phyloP scores from a whole-genome alignment of 2,329 filamentous ascomycete species.

The Xylariaceae sp. region DNA sequence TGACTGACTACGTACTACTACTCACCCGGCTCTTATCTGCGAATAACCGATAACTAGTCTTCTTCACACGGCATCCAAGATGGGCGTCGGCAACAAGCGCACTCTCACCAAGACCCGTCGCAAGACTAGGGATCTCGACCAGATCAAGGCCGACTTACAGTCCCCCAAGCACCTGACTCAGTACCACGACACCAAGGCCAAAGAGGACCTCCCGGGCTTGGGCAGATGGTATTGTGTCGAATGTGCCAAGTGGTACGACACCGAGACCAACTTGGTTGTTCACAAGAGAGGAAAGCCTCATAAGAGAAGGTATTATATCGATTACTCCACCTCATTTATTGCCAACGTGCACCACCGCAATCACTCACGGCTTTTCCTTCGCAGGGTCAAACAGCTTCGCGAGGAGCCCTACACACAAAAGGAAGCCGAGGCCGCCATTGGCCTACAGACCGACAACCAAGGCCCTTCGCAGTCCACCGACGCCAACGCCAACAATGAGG shows the following conservation, averaged over 20 bases:
- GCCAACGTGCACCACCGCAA: neutral
- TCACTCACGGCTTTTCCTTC: slow-evolving; percentile 16
- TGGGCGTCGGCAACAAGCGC: slow-evolving; percentile 65
- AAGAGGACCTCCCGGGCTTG: slow-evolving; percentile 83
- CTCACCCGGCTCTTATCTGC: neutral
- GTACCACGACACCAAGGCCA: slow-evolving; percentile 72
- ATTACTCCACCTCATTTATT: neutral
- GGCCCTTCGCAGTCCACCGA: slow-evolving; percentile 24
- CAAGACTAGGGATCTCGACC: slow-evolving; percentile 79
- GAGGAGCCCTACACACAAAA: slow-evolving; percentile 85
- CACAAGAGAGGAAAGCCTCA: slow-evolving; percentile 89
- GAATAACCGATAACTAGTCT: neutral
- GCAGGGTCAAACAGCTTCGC: slow-evolving; percentile 72
- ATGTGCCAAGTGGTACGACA: slow-evolving; percentile 96
- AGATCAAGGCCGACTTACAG: slow-evolving; percentile 78
- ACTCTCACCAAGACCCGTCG: slow-evolving; percentile 73
- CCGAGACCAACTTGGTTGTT: slow-evolving; percentile 66
- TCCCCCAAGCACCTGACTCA: slow-evolving; percentile 75
- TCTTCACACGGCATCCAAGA: slow-evolving; percentile 35
- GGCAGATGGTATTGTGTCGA: slow-evolving; percentile 85
- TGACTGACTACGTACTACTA: neutral
- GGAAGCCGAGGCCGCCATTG: slow-evolving; percentile 76
- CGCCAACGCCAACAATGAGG: slow-evolving; percentile 32
- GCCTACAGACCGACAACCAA: slow-evolving; percentile 67
- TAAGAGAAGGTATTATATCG: slow-evolving; percentile 67